Evolutionary conservation across 306 rosid species (phyloP).

Genomic region (Glycine tomentella): DNA sequence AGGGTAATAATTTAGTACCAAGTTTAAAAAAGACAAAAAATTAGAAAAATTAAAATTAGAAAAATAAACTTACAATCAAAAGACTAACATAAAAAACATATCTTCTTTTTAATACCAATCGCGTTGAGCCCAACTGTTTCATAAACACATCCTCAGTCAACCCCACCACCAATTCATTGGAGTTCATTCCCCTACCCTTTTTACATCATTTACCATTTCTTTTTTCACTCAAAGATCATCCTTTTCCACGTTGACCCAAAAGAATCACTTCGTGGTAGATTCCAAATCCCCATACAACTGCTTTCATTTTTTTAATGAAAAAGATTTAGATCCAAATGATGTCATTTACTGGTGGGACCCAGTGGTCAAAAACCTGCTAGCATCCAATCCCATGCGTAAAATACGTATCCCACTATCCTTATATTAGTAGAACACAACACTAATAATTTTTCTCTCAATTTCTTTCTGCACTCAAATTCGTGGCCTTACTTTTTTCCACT

Average conservation of each 20-base stretch:
- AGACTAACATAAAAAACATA: too few species aligned
- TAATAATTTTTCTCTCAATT: too few species aligned
- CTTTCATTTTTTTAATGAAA: background rate
- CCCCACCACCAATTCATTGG: too few species aligned
- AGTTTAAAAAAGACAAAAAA: too few species aligned
- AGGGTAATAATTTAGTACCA: too few species aligned
- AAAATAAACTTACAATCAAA: too few species aligned
- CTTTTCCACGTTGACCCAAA: constrained; percentile 14
- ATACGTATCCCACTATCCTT: background rate
- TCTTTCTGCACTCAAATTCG: constrained; percentile 3
- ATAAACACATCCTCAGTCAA: too few species aligned
- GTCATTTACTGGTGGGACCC: constrained; percentile 5
- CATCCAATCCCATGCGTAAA: background rate
- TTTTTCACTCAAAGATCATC: background rate
- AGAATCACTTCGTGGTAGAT: background rate
- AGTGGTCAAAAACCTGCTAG: constrained; percentile 26
- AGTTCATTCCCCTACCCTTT: too few species aligned
- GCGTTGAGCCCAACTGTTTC: too few species aligned
- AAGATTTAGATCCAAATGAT: constrained; percentile 1
- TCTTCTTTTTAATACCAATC: too few species aligned
- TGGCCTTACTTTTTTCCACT: constrained; percentile 49
- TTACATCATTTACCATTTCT: background rate
- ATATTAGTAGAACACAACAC: background rate
- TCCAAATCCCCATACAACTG: background rate
- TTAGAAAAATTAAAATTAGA: too few species aligned